Evolutionary conservation across 768 basidiomycete species (phyloP).

Genomic region (Boletus patriciae): DNA sequence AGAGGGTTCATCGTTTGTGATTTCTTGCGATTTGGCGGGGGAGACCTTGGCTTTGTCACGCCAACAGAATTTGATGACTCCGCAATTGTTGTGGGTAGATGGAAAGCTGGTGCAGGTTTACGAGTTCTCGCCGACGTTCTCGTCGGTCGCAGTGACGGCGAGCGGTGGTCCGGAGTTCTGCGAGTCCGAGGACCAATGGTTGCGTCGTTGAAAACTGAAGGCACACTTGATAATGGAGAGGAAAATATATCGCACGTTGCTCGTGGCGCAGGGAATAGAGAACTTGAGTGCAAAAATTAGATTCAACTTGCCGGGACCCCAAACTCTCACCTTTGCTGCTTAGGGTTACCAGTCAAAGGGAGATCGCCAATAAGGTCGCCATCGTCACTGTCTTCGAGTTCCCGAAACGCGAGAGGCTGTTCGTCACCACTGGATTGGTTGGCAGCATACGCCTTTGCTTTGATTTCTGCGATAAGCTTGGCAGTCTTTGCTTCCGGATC

Average conservation of each 20-base stretch:
- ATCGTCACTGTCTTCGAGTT: conserved; percentile 53
- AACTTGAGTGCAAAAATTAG: conserved; percentile 6
- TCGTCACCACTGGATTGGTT: conserved; percentile 47
- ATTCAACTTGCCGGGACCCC: background rate
- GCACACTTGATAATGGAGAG: conserved; percentile 25
- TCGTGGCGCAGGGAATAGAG: background rate
- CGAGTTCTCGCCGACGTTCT: conserved; percentile 23
- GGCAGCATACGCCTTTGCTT: conserved; percentile 55
- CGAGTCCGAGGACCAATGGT: background rate
- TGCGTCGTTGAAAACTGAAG: conserved; percentile 9
- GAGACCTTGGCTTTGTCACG: background rate
- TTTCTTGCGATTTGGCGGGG: conserved; percentile 18
- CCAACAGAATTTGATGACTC: conserved; percentile 6
- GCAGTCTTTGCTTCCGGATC: conserved; percentile 47
- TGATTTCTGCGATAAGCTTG: conserved; percentile 62
- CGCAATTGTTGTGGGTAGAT: conserved; percentile 13
- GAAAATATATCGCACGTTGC: conserved; percentile 10
- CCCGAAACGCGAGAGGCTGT: conserved; percentile 37
- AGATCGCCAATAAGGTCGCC: conserved; percentile 39
- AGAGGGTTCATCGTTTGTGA: conserved; percentile 48
- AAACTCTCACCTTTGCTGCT: conserved; percentile 11
- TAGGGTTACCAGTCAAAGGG: conserved; percentile 7
- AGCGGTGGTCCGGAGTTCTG: background rate
- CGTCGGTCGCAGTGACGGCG: conserved; percentile 5
- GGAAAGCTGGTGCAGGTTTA: conserved; percentile 12